phyloP scores from a whole-genome alignment of 2,329 filamentous ascomycete species.

The Ascochyta koolunga region DNA sequence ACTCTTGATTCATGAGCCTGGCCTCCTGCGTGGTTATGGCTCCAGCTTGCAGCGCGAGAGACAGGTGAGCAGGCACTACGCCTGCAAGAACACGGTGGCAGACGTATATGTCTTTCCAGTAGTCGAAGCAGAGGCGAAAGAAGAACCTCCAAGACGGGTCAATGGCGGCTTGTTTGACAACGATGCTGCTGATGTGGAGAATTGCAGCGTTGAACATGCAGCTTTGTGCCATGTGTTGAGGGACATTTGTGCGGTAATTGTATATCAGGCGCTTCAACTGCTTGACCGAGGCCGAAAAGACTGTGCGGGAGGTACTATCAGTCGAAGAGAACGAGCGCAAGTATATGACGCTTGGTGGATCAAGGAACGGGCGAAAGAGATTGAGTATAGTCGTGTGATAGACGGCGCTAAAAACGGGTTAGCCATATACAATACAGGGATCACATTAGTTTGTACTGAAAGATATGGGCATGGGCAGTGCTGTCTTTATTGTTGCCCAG shows the following conservation, averaged over 20 bases:
- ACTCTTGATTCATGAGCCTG: neutral
- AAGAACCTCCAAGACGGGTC: slow-evolving; percentile 7
- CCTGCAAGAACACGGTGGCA: neutral
- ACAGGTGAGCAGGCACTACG: slow-evolving; percentile 1
- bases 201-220: slow-evolving; percentile 5
- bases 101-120: slow-evolving; percentile 1
- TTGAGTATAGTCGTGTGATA: slow-evolving; percentile 6
- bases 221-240: neutral
- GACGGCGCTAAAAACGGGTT: neutral
- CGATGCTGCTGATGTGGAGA: slow-evolving; percentile 1
- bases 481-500: neutral
- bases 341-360: neutral
- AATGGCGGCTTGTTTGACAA: slow-evolving; percentile 3
- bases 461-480: neutral
- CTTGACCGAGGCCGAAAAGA: slow-evolving; percentile 4
- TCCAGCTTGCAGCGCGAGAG: neutral
- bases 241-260: slow-evolving; percentile 1
- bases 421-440: neutral
- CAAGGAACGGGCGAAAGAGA: slow-evolving; percentile 5
- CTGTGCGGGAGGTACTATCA: neutral
- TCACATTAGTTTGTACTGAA: slow-evolving; percentile 1
- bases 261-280: slow-evolving; percentile 9
- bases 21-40: neutral
- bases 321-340: slow-evolving; percentile 4
- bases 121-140: slow-evolving; percentile 5